These are phyloP conservation scores for Talaromyces sp. DNA, from an alignment of 2,329 filamentous ascomycete species.

Conservation along the genomic window DNA sequence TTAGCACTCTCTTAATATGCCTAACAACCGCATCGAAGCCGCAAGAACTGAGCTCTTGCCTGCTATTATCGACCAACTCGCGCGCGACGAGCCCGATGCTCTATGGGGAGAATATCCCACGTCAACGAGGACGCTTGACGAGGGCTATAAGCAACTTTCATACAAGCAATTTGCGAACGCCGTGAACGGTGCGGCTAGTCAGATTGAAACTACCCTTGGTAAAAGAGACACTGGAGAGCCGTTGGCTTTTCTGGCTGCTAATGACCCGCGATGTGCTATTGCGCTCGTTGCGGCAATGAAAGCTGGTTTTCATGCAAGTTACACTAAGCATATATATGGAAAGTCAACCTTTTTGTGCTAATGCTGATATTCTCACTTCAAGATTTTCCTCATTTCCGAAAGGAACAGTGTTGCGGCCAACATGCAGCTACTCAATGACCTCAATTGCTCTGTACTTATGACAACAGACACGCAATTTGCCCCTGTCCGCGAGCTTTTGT, in stretches of 20 bases:
- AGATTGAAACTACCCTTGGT: not conserved
- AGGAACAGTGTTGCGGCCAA: conserved; percentile 11
- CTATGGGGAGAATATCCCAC: conserved; percentile 11
- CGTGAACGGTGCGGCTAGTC: conserved; percentile 8
- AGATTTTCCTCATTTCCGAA: conserved; percentile 11
- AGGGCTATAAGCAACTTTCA: conserved; percentile 1
- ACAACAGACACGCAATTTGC: conserved; percentile 2
- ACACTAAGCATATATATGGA: too few species aligned
- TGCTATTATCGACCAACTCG: conserved; percentile 9
- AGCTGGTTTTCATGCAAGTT: conserved; percentile 4
- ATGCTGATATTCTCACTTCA: not conserved
- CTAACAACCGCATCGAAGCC: conserved; percentile 5
- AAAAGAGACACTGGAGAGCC: conserved; percentile 9
- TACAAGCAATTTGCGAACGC: conserved; percentile 15
- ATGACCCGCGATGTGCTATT: conserved; percentile 9
- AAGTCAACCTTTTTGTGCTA: not conserved
- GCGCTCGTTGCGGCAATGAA: conserved; percentile 11
- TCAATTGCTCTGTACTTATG: conserved; percentile 8
- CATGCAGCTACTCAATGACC: not conserved
- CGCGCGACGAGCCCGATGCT: conserved; percentile 6
- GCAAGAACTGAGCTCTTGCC: conserved; percentile 1
- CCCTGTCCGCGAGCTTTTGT: not conserved
- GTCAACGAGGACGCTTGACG: not conserved
- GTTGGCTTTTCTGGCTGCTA: conserved; percentile 6
- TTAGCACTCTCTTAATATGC: not conserved